Percentiles rank a stretch among this genome's conserved stretches.
These are phyloP conservation scores for Plasmopara viticola DNA, from an alignment of 352 stramenopile genomes.

Conservation along the genomic window DNA sequence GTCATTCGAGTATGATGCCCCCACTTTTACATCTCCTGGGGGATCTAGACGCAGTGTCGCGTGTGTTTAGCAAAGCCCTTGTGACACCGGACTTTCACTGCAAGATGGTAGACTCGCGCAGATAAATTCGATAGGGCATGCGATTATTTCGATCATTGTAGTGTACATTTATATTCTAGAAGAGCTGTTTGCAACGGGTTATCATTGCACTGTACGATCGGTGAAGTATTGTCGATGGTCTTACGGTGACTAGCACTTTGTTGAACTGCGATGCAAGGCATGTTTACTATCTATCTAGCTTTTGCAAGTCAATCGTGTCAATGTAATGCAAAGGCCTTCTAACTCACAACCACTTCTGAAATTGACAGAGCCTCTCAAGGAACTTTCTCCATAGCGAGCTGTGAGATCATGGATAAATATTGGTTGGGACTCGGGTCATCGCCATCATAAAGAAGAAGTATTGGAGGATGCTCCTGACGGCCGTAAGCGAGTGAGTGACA, in stretches of 20 bases:
- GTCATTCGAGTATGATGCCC: constrained; percentile 3
- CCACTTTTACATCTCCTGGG: constrained; percentile 1
- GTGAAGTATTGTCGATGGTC: neutral
- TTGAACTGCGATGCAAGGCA: neutral
- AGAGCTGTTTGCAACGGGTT: neutral
- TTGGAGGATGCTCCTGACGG: neutral
- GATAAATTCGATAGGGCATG: neutral
- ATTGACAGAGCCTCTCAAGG: neutral
- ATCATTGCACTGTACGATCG: neutral
- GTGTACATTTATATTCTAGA: neutral
- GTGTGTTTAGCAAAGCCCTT: constrained; percentile 2
- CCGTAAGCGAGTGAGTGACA: no score
- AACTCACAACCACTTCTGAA: neutral
- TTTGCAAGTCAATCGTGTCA: neutral
- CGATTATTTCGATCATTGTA: neutral
- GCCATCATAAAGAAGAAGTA: neutral
- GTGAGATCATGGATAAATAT: neutral
- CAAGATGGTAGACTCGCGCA: neutral
- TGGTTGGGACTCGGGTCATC: neutral
- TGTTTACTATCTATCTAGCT: neutral
- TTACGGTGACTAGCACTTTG: neutral
- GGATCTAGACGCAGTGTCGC: neutral
- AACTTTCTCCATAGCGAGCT: neutral
- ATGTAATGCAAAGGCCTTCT: neutral
- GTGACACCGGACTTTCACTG: constrained; percentile 1